Percentiles rank a stretch among this genome's conserved stretches.
These are phyloP conservation scores for Fraxinus americana DNA, from an alignment of 257 asterid genomes.

Conservation along the genomic window DNA sequence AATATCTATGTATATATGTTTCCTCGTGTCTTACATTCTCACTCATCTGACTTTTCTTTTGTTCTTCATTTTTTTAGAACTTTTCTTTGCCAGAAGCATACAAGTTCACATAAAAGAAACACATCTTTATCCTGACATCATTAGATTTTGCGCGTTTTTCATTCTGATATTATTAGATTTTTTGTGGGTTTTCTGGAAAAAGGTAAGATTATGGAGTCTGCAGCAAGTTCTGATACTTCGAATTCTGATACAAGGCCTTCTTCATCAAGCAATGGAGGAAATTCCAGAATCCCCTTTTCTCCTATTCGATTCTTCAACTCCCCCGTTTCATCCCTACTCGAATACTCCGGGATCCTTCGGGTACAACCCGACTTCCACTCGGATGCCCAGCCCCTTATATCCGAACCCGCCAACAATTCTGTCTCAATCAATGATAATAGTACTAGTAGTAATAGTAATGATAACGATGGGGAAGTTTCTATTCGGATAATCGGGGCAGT, in stretches of 20 bases:
- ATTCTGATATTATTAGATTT: neutral
- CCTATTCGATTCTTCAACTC: conserved; percentile 49
- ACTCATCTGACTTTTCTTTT: conserved; percentile 21
- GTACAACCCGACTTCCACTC: conserved; percentile 46
- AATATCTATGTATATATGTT: neutral
- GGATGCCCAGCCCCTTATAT: conserved; percentile 41
- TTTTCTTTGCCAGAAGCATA: neutral
- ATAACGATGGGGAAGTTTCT: conserved; percentile 57
- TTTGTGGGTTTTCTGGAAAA: neutral
- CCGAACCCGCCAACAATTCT: conserved; percentile 22
- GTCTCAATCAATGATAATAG: conserved; percentile 19
- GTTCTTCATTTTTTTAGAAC: neutral
- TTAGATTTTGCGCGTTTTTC: neutral
- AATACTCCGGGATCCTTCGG: conserved; percentile 58
- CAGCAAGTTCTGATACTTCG: conserved; percentile 29
- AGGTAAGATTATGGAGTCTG: conserved; percentile 27
- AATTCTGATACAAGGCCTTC: conserved; percentile 29
- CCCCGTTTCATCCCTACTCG: conserved; percentile 60
- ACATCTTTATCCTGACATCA: neutral
- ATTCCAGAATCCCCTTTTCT: conserved; percentile 36
- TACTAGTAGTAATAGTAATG: conserved; percentile 22
- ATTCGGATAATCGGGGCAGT: conserved; percentile 55
- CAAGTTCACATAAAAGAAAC: neutral
- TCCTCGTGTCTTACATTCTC: neutral
- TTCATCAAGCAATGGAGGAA: conserved; percentile 26